Percentiles rank a stretch among this genome's conserved stretches.
Conservation (phyloP, 75 land plant species). For the Pinus albicaulis region DNA sequence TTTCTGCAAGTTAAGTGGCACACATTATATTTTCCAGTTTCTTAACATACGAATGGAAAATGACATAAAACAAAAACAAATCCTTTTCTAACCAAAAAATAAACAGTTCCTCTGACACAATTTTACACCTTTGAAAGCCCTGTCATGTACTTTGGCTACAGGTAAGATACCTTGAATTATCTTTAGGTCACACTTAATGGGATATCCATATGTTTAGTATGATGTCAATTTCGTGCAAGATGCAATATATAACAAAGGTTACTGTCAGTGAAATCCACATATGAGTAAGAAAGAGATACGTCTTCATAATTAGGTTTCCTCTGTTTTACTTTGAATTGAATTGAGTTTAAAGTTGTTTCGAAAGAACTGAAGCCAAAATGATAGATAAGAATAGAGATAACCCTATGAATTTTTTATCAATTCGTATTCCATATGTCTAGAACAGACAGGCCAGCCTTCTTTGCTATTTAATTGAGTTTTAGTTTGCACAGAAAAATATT, state of each 20-base stretch:
- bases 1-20: slow-evolving; percentile 34
- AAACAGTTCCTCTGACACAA: neutral
- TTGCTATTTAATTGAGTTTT: too few species aligned
- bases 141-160: neutral
- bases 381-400: neutral
- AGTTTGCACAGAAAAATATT: too few species aligned
- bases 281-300: neutral
- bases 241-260: neutral
- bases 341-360: neutral
- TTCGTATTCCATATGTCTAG: too few species aligned
- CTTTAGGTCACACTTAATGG: neutral
- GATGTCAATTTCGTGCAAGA: neutral
- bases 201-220: neutral
- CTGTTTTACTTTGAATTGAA: neutral
- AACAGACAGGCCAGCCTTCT: too few species aligned
- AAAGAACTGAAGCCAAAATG: neutral
- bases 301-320: neutral
- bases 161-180: neutral
- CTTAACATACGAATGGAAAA: neutral
- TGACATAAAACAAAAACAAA: neutral
- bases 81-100: neutral
- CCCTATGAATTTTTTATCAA: too few species aligned
- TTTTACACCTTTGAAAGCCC: neutral
- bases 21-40: neutral
- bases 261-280: neutral